Conservation (phyloP, 2,329 filamentous ascomycete species). For the Hypoxylon sp. region DNA sequence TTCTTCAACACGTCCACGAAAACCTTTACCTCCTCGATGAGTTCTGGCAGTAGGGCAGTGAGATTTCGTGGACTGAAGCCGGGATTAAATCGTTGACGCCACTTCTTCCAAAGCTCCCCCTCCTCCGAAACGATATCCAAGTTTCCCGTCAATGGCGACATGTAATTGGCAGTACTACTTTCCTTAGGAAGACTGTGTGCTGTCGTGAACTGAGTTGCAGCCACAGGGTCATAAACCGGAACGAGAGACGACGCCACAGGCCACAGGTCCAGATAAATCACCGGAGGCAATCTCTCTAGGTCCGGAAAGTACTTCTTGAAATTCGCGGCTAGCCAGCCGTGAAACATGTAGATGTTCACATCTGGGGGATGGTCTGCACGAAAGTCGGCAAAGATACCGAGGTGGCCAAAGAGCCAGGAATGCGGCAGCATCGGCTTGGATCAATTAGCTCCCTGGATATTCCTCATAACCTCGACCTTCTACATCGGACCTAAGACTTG, state of each 20-base stretch:
- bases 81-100: constrained; percentile 48
- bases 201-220: constrained; percentile 39
- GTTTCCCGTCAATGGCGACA: constrained; percentile 45
- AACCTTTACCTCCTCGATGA: constrained; percentile 50
- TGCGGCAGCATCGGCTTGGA: constrained; percentile 42
- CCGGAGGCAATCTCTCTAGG: constrained; percentile 36
- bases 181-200: constrained; percentile 39
- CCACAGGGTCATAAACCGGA: constrained; percentile 35
- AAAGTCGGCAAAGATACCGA: constrained; percentile 40
- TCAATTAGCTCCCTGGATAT: constrained; percentile 26
- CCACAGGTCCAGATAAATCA: constrained; percentile 45
- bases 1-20: constrained; percentile 46
- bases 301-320: constrained; percentile 41
- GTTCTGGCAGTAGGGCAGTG: constrained; percentile 47
- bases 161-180: constrained; percentile 15
- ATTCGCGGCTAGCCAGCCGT: constrained; percentile 41
- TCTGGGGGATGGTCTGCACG: constrained; percentile 38
- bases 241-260: constrained; percentile 35
- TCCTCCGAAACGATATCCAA: constrained; percentile 47
- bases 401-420: constrained; percentile 41
- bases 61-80: constrained; percentile 51
- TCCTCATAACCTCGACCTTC: background rate
- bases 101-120: constrained; percentile 46
- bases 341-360: constrained; percentile 40
- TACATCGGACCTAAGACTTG: background rate